Evolutionary conservation across 129 eudicot genomes (phyloP), one percentile per base, ranked within the genome.

Genomic region (Ambrosia artemisiifolia): DNA sequence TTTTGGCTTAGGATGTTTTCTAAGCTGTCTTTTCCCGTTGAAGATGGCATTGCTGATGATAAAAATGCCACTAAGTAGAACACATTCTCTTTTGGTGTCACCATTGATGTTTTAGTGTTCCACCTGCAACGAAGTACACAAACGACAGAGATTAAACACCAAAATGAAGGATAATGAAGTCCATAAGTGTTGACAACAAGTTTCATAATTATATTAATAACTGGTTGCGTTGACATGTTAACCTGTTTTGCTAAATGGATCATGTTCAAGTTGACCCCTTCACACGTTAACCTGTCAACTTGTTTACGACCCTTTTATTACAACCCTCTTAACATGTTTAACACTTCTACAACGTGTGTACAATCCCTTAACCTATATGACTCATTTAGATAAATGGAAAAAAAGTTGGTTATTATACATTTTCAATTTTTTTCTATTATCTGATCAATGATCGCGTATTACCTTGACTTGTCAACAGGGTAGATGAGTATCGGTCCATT

Each of bases 381-480:
- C 56, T 50, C 5, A 19, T n/a, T 50, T 16, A 14, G 56, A 16
- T 16, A 4, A 50, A 49, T 49, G 7, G 19, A 18, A 3, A 9
- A 16, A 50, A 49, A 13, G 4, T 48, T 12, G 57, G 4, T 24
- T 3, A 20, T 56, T 28, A 24, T 56, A 56, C 16, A 3, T 56
- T 3, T 56, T 56, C 12, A 0, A 55, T 0, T 43, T 16, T 67
- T 74, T 8, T 4, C 20, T 43, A 13, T 24, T 57, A 9, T 57
- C 36, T 59, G 19, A 59, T 30, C 17, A 10, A 36, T 59, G 19
- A 59, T 30, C 17, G 19, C 19, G 18, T 12, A 24, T 50, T 88
- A 95, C 99, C 92, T 88, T 11, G 97, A 88, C 80, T 95, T 87
- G 83, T 95, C 88, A 74, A 90, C 91, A 1, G 99, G 99, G 80